Conservation (phyloP, 768 basidiomycete species). For the Podaxis pistillaris region DNA sequence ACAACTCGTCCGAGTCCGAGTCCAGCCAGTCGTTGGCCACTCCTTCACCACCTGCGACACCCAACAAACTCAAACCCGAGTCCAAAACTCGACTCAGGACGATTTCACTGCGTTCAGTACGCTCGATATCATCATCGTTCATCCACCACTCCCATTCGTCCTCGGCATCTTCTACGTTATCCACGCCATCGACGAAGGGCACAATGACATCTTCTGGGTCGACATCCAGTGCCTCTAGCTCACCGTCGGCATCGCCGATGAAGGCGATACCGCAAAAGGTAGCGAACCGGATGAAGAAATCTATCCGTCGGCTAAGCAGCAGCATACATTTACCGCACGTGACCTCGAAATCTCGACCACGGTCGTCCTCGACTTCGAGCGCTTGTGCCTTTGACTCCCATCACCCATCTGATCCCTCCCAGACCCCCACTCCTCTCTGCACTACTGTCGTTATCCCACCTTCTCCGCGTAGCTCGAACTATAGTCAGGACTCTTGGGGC, state of each 20-base stretch:
- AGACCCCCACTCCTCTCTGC: not conserved
- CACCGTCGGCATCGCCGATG: slow-evolving; percentile 22
- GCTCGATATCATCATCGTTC: slow-evolving; percentile 12
- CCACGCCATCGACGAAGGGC: slow-evolving; percentile 9
- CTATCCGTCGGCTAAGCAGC: slow-evolving; percentile 31
- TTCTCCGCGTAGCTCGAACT: not conserved
- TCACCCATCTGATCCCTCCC: slow-evolving; percentile 35
- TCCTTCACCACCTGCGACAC: not conserved
- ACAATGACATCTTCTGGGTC: slow-evolving; percentile 10
- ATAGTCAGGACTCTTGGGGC: not conserved
- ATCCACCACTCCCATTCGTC: slow-evolving; percentile 11
- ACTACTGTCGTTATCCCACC: not conserved
- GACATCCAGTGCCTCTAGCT: not conserved
- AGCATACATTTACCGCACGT: slow-evolving; percentile 31
- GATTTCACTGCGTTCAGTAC: slow-evolving; percentile 14
- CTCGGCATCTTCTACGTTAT: slow-evolving; percentile 1
- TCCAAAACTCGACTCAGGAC: not conserved
- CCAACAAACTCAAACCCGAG: slow-evolving; percentile 3
- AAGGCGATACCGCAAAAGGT: slow-evolving; percentile 24
- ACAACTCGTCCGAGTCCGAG: not conserved
- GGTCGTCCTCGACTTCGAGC: slow-evolving; percentile 23
- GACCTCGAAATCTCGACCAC: slow-evolving; percentile 20
- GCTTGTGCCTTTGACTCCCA: slow-evolving; percentile 31
- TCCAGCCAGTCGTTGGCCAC: slow-evolving; percentile 1
- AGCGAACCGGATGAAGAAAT: slow-evolving; percentile 29